A percentile compares a stretch with the other conserved stretches of the same genome.
Evolutionary conservation across 345 rosid genomes (phyloP).

Genomic region (Microthlaspi erraticum): DNA sequence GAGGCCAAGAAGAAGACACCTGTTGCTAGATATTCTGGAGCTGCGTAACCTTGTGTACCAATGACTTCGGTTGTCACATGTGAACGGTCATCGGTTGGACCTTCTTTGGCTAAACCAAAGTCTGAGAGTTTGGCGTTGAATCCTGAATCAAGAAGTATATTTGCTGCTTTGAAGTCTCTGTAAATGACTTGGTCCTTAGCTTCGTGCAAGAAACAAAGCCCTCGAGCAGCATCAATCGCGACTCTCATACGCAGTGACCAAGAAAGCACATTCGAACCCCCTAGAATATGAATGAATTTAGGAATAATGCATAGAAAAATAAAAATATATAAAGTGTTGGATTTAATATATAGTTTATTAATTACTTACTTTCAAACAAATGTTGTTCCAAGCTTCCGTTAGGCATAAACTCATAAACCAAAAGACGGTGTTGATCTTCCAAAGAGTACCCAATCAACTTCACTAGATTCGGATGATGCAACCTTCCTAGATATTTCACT

Average conservation of each 20-base stretch:
- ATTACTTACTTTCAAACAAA: constrained; percentile 67
- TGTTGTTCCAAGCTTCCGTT: constrained; percentile 81
- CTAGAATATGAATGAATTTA: constrained; percentile 10
- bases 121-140: constrained; percentile 86
- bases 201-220: constrained; percentile 79
- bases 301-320: not conserved
- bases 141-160: constrained; percentile 76
- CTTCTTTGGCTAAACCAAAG: constrained; percentile 94
- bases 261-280: constrained; percentile 49
- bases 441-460: constrained; percentile 76
- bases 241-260: constrained; percentile 75
- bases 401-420: constrained; percentile 84
- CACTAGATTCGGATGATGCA: constrained; percentile 81
- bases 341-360: no score
- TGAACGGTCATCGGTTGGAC: constrained; percentile 85
- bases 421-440: constrained; percentile 66
- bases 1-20: constrained; percentile 47
- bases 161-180: constrained; percentile 85
- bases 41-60: constrained; percentile 94
- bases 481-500: constrained; percentile 70
- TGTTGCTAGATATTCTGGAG: constrained; percentile 90
- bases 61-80: constrained; percentile 89
- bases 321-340: no score
- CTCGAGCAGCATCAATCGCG: constrained; percentile 74
- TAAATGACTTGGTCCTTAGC: constrained; percentile 68